These are phyloP conservation scores for Abrus pulchellus DNA, from an alignment of 306 rosid species.

Conservation along the genomic window DNA sequence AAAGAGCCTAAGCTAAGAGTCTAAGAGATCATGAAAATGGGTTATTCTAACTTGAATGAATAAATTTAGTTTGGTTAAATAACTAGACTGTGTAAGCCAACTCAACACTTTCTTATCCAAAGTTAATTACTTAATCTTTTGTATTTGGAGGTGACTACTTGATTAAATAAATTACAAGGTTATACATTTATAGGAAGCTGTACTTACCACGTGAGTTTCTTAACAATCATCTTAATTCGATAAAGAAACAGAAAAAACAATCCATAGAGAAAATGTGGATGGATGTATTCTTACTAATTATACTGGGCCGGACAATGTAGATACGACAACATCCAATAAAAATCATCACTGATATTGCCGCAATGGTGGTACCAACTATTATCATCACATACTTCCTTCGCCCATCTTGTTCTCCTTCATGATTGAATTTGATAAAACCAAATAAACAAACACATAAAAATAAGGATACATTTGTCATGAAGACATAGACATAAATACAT, in stretches of 20 bases:
- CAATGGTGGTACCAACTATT: background rate
- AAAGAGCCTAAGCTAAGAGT: background rate
- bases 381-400: slow-evolving; percentile 10
- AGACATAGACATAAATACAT: background rate
- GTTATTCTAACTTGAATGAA: background rate
- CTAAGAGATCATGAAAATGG: background rate
- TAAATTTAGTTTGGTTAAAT: background rate
- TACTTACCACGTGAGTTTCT: background rate
- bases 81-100: background rate
- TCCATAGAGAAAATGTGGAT: background rate
- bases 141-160: background rate
- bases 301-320: background rate
- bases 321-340: background rate
- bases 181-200: background rate
- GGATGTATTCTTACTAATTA: slow-evolving; percentile 26
- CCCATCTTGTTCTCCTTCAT: background rate
- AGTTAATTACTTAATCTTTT: background rate
- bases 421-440: background rate
- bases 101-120: background rate
- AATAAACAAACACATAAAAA: slow-evolving; percentile 8
- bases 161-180: background rate
- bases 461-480: background rate
- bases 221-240: background rate
- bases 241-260: background rate
- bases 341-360: background rate